These are phyloP conservation scores for Erysimum cheiri DNA, from an alignment of 441 rosid genomes.

Conservation along the genomic window DNA sequence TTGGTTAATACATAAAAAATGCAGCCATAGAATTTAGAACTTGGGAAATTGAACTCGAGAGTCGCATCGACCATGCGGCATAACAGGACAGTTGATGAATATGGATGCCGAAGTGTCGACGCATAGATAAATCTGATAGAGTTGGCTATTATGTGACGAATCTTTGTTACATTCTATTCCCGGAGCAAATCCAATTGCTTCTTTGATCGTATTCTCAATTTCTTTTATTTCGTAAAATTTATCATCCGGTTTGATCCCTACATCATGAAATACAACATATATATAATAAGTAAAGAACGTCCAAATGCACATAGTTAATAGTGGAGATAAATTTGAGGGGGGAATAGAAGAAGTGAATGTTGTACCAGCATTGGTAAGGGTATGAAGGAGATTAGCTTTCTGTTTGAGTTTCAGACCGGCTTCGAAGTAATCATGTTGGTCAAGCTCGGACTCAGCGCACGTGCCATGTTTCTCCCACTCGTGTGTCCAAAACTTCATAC, in stretches of 20 bases:
- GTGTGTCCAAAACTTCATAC: slow-evolving; percentile 79
- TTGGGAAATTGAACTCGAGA: slow-evolving; percentile 66
- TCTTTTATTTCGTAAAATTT: slow-evolving; percentile 44
- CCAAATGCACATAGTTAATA: not conserved
- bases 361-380: slow-evolving; percentile 56
- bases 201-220: slow-evolving; percentile 45
- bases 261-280: not conserved
- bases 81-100: slow-evolving; percentile 63
- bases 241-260: slow-evolving; percentile 55
- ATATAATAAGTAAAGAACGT: not conserved
- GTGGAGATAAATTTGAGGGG: not conserved
- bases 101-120: slow-evolving; percentile 60
- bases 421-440: slow-evolving; percentile 79
- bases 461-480: slow-evolving; percentile 93
- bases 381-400: slow-evolving; percentile 66
- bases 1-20: not conserved
- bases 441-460: slow-evolving; percentile 82
- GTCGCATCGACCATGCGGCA: slow-evolving; percentile 61
- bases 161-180: slow-evolving; percentile 75
- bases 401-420: slow-evolving; percentile 67
- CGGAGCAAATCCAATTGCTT: slow-evolving; percentile 55
- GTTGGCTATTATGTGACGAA: slow-evolving; percentile 63
- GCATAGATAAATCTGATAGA: slow-evolving; percentile 75
- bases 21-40: slow-evolving; percentile 45
- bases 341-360: not conserved